These are phyloP conservation scores for Thalassiosira profunda DNA, from an alignment of 108 stramenopile species.

Conservation along the genomic window DNA sequence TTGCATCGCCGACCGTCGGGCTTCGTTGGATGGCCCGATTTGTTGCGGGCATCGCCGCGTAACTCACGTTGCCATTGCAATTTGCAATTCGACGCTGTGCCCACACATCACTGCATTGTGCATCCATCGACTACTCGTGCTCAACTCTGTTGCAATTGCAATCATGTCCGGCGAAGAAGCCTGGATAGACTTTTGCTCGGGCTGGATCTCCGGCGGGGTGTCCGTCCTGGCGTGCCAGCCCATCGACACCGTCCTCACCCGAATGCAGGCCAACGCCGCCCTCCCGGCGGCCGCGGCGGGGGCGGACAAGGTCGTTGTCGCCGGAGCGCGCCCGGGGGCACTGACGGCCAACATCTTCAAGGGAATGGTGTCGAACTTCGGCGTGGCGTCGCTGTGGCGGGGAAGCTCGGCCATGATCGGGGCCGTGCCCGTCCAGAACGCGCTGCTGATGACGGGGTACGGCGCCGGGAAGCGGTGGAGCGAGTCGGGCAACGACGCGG, in stretches of 20 bases:
- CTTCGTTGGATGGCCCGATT: no score
- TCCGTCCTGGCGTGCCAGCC: slow-evolving; percentile 78
- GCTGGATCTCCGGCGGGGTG: slow-evolving; percentile 77
- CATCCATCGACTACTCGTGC: no score
- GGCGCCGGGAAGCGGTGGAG: slow-evolving; percentile 75
- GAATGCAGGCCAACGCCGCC: slow-evolving; percentile 58
- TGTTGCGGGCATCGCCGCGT: no score
- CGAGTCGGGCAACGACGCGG: slow-evolving; percentile 11
- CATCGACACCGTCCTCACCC: slow-evolving; percentile 81
- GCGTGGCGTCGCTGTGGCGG: slow-evolving; percentile 64
- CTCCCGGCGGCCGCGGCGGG: background rate
- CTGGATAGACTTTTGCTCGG: slow-evolving; percentile 79
- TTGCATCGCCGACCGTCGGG: no score
- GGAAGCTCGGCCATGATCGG: slow-evolving; percentile 85
- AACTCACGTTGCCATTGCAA: no score
- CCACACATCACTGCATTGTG: no score
- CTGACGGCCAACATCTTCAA: slow-evolving; percentile 19
- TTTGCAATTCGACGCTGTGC: no score
- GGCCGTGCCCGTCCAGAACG: slow-evolving; percentile 87
- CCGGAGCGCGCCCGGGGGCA: background rate
- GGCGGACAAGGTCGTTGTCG: background rate
- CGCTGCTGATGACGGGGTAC: slow-evolving; percentile 87
- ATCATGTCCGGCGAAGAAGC: slow-evolving; percentile 47
- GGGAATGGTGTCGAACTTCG: slow-evolving; percentile 50
- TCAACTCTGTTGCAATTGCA: background rate